Conservation (phyloP, 495 filamentous ascomycete species). For the Umbilicaria muhlenbergii region DNA sequence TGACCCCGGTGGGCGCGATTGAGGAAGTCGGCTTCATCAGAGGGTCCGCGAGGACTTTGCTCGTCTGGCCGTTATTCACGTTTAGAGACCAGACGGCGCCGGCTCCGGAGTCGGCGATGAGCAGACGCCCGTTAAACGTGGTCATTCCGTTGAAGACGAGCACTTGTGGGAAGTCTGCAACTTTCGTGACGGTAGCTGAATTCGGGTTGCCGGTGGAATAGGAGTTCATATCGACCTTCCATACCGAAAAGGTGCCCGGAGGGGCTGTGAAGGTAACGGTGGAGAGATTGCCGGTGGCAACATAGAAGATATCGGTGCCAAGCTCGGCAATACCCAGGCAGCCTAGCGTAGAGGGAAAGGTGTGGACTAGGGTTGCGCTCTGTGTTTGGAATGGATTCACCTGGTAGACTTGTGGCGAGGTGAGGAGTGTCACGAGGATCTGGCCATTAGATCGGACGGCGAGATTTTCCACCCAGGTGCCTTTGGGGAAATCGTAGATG, state of each 20-base stretch:
- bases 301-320: constrained; percentile 2
- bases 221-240: constrained; percentile 1
- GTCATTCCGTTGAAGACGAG: constrained; percentile 2
- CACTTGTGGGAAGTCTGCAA: neutral
- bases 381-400: neutral
- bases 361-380: neutral
- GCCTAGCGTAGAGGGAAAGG: neutral
- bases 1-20: constrained; percentile 17
- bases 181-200: neutral
- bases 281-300: constrained; percentile 1
- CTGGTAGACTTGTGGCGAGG: constrained; percentile 8
- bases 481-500: constrained; percentile 16
- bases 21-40: constrained; percentile 15
- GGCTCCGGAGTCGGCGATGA: constrained; percentile 13
- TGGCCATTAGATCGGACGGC: constrained; percentile 29
- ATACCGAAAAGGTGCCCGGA: neutral
- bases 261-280: neutral
- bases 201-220: neutral
- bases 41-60: constrained; percentile 15
- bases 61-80: constrained; percentile 4
- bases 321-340: constrained; percentile 2
- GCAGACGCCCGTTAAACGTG: neutral
- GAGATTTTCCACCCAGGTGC: constrained; percentile 28
- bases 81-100: constrained; percentile 18
- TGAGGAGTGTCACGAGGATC: constrained; percentile 27